These are phyloP conservation scores for Yarrowia galli DNA, from an alignment of 1,139 yeast species.

Conservation along the genomic window DNA sequence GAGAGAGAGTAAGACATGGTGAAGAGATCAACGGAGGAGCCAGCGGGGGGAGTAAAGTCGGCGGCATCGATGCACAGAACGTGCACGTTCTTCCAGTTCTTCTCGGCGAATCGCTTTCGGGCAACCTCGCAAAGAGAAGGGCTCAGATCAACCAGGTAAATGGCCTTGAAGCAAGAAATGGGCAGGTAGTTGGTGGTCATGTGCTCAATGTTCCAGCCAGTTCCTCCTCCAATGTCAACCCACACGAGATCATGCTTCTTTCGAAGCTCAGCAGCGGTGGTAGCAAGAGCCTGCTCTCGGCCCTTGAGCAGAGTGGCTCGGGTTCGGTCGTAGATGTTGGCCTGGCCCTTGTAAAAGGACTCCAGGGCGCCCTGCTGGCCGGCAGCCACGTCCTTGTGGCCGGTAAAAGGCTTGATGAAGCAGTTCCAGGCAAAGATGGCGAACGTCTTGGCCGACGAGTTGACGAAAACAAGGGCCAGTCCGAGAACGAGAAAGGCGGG, in stretches of 20 bases:
- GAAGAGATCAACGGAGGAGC: conserved; percentile 63
- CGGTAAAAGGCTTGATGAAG: conserved; percentile 69
- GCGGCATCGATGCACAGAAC: conserved; percentile 80
- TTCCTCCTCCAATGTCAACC: conserved; percentile 87
- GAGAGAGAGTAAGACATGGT: conserved; percentile 82
- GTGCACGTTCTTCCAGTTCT: conserved; percentile 70
- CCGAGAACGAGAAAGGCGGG: conserved; percentile 41
- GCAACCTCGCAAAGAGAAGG: conserved; percentile 81
- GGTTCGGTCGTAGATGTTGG: conserved; percentile 75
- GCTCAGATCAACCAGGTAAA: conserved; percentile 76
- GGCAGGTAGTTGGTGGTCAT: conserved; percentile 65
- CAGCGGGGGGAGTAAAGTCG: conserved; percentile 60
- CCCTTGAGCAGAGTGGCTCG: conserved; percentile 72
- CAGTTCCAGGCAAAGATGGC: conserved; percentile 55
- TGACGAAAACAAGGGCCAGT: conserved; percentile 41
- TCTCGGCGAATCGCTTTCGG: conserved; percentile 59
- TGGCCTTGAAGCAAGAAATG: conserved; percentile 63
- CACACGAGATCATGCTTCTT: conserved; percentile 60
- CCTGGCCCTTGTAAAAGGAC: conserved; percentile 75
- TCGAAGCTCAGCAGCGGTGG: conserved; percentile 64
- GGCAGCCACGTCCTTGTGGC: conserved; percentile 53
- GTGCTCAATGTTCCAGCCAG: conserved; percentile 80
- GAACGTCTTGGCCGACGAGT: conserved; percentile 42
- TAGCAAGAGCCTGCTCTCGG: conserved; percentile 66
- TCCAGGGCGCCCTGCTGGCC: conserved; percentile 75